Conservation (phyloP, 139 green algal species). For the Asterochloris sp. region DNA sequence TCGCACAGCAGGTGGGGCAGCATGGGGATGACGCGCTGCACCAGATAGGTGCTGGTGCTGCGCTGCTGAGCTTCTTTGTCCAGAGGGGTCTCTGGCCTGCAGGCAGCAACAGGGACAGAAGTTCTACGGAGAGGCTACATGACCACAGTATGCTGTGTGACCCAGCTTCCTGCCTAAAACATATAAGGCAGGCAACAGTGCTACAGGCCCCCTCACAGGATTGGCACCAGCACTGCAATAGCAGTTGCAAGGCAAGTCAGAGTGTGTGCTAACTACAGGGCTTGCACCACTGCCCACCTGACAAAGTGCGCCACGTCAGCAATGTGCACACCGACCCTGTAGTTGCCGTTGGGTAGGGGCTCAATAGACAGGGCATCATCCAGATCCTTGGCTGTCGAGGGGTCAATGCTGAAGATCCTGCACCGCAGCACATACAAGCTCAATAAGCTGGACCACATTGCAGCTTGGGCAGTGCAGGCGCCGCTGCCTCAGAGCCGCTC, state of each 20-base stretch:
- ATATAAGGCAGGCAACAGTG: no score
- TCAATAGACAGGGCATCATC: conserved; percentile 80
- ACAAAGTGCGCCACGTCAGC: conserved; percentile 87
- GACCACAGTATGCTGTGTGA: no score
- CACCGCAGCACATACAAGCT: background rate
- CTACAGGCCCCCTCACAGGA: no score
- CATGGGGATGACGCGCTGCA: conserved; percentile 81
- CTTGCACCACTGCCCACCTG: conserved; percentile 18
- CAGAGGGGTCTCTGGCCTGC: conserved; percentile 54
- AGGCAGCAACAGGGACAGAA: background rate
- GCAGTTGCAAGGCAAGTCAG: no score
- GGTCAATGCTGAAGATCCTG: conserved; percentile 84
- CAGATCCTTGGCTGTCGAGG: conserved; percentile 74
- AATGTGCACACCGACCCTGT: conserved; percentile 85
- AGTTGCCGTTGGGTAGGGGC: conserved; percentile 27
- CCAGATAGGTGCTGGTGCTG: conserved; percentile 69
- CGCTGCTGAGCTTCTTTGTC: conserved; percentile 69
- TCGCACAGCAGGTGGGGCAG: conserved; percentile 85
- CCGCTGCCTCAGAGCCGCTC: background rate
- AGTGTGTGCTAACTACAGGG: no score
- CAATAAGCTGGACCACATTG: no score
- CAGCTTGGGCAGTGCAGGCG: background rate
- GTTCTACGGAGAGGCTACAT: background rate
- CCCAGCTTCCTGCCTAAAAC: no score
- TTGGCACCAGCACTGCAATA: no score